Percentiles rank a stretch among this genome's conserved stretches.
Conservation (phyloP, 768 basidiomycete genomes). For the Podaxis rugospora region DNA sequence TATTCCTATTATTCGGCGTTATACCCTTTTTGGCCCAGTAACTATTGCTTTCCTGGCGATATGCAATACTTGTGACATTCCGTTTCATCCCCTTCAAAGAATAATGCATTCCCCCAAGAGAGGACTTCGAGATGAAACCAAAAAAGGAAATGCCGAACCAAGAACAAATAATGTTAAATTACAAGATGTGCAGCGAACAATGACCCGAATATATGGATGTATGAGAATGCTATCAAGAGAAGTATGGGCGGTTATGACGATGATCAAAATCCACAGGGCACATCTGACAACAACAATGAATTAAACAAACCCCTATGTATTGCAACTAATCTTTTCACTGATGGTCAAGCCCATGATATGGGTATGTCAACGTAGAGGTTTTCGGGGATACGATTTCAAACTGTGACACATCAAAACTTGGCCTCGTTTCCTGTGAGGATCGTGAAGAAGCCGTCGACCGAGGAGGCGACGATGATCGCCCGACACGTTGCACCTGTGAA, state of each 20-base stretch:
- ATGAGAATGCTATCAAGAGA: constrained; percentile 1
- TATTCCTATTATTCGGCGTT: constrained; percentile 1
- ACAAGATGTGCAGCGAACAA: constrained; percentile 6
- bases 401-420: constrained; percentile 60
- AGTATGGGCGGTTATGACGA: neutral
- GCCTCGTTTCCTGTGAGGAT: constrained; percentile 37
- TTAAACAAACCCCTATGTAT: constrained; percentile 5
- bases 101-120: neutral
- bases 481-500: constrained; percentile 20
- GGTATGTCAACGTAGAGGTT: constrained; percentile 42
- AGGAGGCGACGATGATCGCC: constrained; percentile 27
- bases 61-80: neutral
- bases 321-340: constrained; percentile 14
- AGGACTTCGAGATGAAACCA: neutral
- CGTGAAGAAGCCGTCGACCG: constrained; percentile 39
- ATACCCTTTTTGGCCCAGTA: neutral
- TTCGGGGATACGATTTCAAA: constrained; percentile 64
- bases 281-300: neutral
- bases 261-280: neutral
- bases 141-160: neutral
- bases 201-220: neutral
- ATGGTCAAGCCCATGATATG: constrained; percentile 52
- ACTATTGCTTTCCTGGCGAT: constrained; percentile 9
- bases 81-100: neutral
- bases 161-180: constrained; percentile 1